These are phyloP conservation scores for Crithidia mellificae DNA, from an alignment of 208 protist species.

Conservation along the genomic window DNA sequence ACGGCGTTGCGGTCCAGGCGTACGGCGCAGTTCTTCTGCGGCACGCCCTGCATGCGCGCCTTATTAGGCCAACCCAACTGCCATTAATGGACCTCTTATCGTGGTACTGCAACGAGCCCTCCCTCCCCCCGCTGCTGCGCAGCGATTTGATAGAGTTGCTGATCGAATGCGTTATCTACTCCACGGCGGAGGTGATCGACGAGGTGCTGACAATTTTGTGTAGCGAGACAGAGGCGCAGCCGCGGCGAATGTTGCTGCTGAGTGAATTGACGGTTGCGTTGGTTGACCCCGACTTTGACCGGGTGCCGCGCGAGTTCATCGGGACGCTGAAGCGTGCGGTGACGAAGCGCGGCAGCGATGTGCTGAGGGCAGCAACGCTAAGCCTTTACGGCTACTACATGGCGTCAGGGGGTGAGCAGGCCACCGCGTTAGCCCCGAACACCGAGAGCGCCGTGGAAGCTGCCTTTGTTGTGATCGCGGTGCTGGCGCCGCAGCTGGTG, in stretches of 20 bases:
- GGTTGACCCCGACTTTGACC: conserved; percentile 55
- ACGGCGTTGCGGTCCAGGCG: conserved; percentile 63
- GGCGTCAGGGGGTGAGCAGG: conserved; percentile 40
- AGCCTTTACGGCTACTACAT: conserved; percentile 65
- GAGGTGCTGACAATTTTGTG: conserved; percentile 14
- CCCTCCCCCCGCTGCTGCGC: conserved; percentile 49
- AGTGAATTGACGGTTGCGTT: conserved; percentile 38
- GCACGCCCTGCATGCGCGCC: conserved; percentile 41
- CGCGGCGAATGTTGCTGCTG: conserved; percentile 52
- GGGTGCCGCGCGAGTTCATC: conserved; percentile 53
- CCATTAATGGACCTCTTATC: conserved; percentile 63
- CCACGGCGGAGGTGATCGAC: conserved; percentile 26
- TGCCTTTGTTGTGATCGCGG: conserved; percentile 38
- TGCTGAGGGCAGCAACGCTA: conserved; percentile 48
- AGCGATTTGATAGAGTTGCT: conserved; percentile 64
- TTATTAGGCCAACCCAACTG: conserved; percentile 33
- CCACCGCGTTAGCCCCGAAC: conserved; percentile 24
- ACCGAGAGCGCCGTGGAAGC: conserved; percentile 39
- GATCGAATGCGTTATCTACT: conserved; percentile 60
- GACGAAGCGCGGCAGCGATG: conserved; percentile 14
- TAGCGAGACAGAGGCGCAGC: conserved; percentile 20
- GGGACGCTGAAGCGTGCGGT: conserved; percentile 37
- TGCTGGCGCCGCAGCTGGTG: conserved; percentile 38
- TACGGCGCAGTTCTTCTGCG: conserved; percentile 80
- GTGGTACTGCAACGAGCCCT: conserved; percentile 74